phyloP scores from a whole-genome alignment of 129 eudicot species.

The Calendula officinalis region DNA sequence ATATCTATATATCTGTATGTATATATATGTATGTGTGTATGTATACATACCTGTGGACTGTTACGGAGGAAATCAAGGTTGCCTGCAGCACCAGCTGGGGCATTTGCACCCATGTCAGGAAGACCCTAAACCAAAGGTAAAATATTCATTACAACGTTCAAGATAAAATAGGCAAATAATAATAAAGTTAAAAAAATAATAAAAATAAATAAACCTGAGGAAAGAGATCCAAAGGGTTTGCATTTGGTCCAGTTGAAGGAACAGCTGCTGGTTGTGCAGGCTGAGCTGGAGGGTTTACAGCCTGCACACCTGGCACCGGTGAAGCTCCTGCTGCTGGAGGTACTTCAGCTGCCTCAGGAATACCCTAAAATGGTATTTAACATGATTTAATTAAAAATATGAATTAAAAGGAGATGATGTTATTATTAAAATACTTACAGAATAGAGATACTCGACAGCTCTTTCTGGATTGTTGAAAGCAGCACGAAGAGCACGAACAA shows the following conservation, averaged over 20 bases:
- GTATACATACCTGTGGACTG: conserved; percentile 63
- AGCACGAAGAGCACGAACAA: conserved; percentile 91
- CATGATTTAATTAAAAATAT: background rate
- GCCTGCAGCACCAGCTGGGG: conserved; percentile 68
- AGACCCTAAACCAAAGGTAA: conserved; percentile 51
- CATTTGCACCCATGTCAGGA: conserved; percentile 74
- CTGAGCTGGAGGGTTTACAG: conserved; percentile 54
- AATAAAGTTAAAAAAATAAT: background rate
- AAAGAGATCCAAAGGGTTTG: conserved; percentile 80
- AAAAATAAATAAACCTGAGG: conserved; percentile 54
- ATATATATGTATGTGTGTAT: background rate
- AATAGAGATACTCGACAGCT: conserved; percentile 88
- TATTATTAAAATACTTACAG: conserved; percentile 46
- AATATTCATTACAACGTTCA: conserved; percentile 3
- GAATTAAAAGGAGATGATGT: background rate
- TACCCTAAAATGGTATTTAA: conserved; percentile 50
- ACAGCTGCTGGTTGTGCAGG: conserved; percentile 54
- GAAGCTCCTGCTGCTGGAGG: conserved; percentile 61
- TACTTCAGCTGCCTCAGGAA: conserved; percentile 78
- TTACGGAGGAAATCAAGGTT: conserved; percentile 80
- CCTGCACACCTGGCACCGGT: conserved; percentile 45
- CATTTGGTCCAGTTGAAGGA: conserved; percentile 77
- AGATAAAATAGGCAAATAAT: background rate
- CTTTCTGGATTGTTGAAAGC: conserved; percentile 88
- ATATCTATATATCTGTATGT: background rate